Base-by-base conservation (phyloP, 805 yeast genomes). In the Spathaspora arborariae region DNA sequence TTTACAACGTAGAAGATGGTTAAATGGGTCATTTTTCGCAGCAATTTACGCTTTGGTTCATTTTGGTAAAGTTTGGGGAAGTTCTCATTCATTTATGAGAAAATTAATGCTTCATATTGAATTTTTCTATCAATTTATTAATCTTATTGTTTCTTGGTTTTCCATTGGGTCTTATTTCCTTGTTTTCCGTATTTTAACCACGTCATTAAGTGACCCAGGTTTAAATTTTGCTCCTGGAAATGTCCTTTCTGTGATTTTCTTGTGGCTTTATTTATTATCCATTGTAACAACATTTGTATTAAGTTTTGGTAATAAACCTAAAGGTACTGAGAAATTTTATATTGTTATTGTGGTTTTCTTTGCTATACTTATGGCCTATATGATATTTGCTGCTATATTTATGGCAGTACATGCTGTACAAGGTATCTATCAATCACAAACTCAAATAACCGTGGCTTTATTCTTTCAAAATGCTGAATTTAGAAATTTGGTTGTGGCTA, bases 11-110 rank as follows among this genome's bases (percentile, higher is more conserved):
- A 73, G 87, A 58, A 72, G 87, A 55, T 82, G 87, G 87, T 68
- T 82, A 48, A 82, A 82, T 58, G 87, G 87, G 39, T 81, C 86
- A 1, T 82, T 82, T 57, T 84, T 84, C 37, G 87, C 87, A 1
- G 81, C 81, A 40, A 70, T 80, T 39, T 80, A 80, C 53, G 62
- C 80, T 1, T 64, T 81, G 52, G 76, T 67, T 45, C 84, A 81
- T 54, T 80, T 80, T 57, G 74, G 76, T 15, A 74, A 80, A 46
- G 54, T 81, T 34, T 81, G 82, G 74, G 50, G 65, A n/a, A 75
- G 83, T 5, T 66, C 76, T 13, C 87, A 81, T 61, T 75, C 79
- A 30, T 41, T 70, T 11, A 60, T 72, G 30, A 72, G 86, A 46
- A 70, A 79, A 57, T 20, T 80, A 10, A 66, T 71, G 49, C 65